These are phyloP conservation scores for Rhodotorula sp. DNA, from an alignment of 1,284 basidiomycete genomes.

Conservation along the genomic window DNA sequence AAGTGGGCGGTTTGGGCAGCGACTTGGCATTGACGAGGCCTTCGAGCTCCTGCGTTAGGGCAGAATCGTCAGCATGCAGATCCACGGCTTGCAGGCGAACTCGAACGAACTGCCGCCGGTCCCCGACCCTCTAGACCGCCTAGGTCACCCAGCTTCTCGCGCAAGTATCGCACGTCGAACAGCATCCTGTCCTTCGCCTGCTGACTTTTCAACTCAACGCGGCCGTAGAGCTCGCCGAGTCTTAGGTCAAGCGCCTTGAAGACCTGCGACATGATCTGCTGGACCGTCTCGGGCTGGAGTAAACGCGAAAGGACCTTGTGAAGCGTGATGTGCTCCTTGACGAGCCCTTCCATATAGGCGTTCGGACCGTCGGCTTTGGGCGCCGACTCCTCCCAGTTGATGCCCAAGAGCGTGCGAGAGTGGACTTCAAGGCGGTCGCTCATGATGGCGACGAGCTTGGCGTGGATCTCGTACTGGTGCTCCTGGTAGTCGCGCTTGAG, in stretches of 20 bases:
- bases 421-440: slow-evolving; percentile 87
- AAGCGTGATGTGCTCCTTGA: slow-evolving; percentile 92
- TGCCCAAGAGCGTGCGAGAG: slow-evolving; percentile 69
- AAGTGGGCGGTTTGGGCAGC: background rate
- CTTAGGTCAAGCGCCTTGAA: slow-evolving; percentile 86
- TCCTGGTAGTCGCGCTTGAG: slow-evolving; percentile 97
- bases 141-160: slow-evolving; percentile 39
- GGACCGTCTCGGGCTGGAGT: slow-evolving; percentile 69
- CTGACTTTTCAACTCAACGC: slow-evolving; percentile 72
- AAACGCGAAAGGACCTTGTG: slow-evolving; percentile 96
- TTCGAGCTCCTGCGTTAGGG: slow-evolving; percentile 16
- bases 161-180: slow-evolving; percentile 38
- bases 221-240: slow-evolving; percentile 75
- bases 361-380: slow-evolving; percentile 57
- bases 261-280: slow-evolving; percentile 90
- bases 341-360: slow-evolving; percentile 81
- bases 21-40: slow-evolving; percentile 26
- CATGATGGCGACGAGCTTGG: slow-evolving; percentile 98
- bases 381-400: slow-evolving; percentile 69
- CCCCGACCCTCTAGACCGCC: slow-evolving; percentile 38
- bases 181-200: slow-evolving; percentile 65
- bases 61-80: background rate
- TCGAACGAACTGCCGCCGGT: slow-evolving; percentile 21
- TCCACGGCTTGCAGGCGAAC: background rate
- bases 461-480: slow-evolving; percentile 97